Evolutionary conservation across 2,329 filamentous ascomycete genomes (phyloP), one percentile per base, ranked within the genome.

Genomic region (Sporothrix luriei): DNA sequence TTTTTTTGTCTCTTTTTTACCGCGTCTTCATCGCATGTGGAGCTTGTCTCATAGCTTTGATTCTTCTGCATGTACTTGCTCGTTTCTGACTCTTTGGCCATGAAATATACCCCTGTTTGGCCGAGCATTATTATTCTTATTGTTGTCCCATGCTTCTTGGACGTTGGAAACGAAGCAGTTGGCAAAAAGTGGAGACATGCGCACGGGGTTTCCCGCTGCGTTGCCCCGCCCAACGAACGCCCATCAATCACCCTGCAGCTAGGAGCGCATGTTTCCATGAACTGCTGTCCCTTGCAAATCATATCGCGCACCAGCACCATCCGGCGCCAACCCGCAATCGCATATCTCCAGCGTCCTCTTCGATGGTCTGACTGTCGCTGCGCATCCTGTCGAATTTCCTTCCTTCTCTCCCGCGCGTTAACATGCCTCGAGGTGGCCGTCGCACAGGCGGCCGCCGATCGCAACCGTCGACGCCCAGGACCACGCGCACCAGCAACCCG

Each of bases 61-160:
- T 62, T 62, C 38, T 46, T 38, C 57, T 62, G 57, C 40, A 49
- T 29, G 43, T 49, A 49, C 49, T 46, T 29, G 24, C 10, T 33
- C 49, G 24, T 21, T 16, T 33, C 3, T 24, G 24, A 7, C 19
- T 6, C 7, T 33, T 49, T 64, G 21, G 40, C 24, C 51, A 21
- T 64, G 24, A 38, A 65, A 51, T 65, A 65, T 65, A 65, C 62
- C 62, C 61, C 46, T 65, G 19, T 51, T 40, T 64, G 61, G 46
- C 26, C 9, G 38, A 64, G 61, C 10, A 13, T n/a, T 49, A 4
- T 29, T 19, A 5, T 62, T 48, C 3, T 11, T 46, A 5, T 33
- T 29, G 3, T 29, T 49, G 21, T 48, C 6, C 21, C 55, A 43
- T 48, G 40, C 14, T 48, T 48, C 43, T 49, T 65, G 40, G n/a